Percentiles rank a stretch among this genome's conserved stretches.
Evolutionary conservation across 1,139 yeast genomes (phyloP).

Genomic region (Debaryomyces nepalensis): DNA sequence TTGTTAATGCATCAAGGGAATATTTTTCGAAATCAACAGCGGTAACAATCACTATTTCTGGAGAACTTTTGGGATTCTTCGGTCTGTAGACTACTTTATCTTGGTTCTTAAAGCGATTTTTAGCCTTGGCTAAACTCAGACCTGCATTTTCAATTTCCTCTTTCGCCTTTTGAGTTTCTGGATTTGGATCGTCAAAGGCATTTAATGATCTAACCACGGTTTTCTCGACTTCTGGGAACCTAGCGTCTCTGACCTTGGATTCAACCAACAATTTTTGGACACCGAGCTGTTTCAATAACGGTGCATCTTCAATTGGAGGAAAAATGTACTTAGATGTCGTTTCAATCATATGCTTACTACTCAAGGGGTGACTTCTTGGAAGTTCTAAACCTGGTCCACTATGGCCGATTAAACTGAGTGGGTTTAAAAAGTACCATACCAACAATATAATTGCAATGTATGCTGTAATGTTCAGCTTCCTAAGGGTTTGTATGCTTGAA

Average conservation of each 20-base stretch:
- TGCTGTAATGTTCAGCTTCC: constrained; percentile 23
- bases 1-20: constrained; percentile 61
- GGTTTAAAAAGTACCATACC: constrained; percentile 32
- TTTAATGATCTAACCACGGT: constrained; percentile 42
- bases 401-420: constrained; percentile 20
- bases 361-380: constrained; percentile 42
- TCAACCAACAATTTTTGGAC: constrained; percentile 54
- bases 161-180: constrained; percentile 35
- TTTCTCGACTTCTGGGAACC: constrained; percentile 43
- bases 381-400: constrained; percentile 21
- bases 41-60: constrained; percentile 79
- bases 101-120: constrained; percentile 63
- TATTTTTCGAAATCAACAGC: constrained; percentile 76
- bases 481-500: constrained; percentile 22
- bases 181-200: constrained; percentile 51
- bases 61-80: constrained; percentile 46
- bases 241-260: constrained; percentile 43
- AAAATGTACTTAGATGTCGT: constrained; percentile 59
- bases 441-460: constrained; percentile 24
- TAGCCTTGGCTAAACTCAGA: constrained; percentile 49
- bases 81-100: constrained; percentile 64
- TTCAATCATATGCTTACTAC: constrained; percentile 38
- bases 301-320: constrained; percentile 72
- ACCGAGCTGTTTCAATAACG: constrained; percentile 58
- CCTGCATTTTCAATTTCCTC: constrained; percentile 46